phyloP scores from a whole-genome alignment of 1,284 basidiomycete species.

The Cutaneotrichosporon spelunceum region DNA sequence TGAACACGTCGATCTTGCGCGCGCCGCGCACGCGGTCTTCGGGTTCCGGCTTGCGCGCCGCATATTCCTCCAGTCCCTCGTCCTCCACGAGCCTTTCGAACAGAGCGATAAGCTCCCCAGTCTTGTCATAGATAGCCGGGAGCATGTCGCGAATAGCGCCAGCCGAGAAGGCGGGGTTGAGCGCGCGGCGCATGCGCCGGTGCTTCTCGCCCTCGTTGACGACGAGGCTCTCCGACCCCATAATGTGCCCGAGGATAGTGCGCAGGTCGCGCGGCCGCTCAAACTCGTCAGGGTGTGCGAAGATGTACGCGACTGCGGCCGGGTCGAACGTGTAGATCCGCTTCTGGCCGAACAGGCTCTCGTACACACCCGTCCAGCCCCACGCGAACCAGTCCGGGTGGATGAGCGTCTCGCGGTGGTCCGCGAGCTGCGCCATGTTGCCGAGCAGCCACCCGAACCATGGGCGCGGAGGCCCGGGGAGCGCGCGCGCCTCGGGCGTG shows the following conservation, averaged over 20 bases:
- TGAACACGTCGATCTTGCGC: constrained; percentile 56
- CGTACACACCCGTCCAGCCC: constrained; percentile 30
- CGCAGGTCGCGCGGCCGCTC: constrained; percentile 65
- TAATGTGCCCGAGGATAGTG: constrained; percentile 54
- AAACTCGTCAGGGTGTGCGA: constrained; percentile 61
- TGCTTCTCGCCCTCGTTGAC: constrained; percentile 55
- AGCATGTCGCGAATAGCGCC: constrained; percentile 32
- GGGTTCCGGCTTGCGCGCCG: constrained; percentile 18
- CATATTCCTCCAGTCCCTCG: constrained; percentile 9
- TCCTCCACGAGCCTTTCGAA: constrained; percentile 16
- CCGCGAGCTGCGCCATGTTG: not conserved
- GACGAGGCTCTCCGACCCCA: constrained; percentile 43
- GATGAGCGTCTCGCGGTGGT: constrained; percentile 4
- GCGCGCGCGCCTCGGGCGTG: constrained; percentile 12
- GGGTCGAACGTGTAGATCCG: constrained; percentile 63
- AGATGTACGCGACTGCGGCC: constrained; percentile 60
- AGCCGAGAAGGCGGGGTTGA: constrained; percentile 49
- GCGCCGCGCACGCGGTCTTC: constrained; percentile 12
- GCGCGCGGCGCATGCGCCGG: constrained; percentile 53
- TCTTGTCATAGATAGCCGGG: constrained; percentile 64
- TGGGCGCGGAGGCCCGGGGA: constrained; percentile 16
- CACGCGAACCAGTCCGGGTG: constrained; percentile 9
- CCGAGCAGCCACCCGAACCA: constrained; percentile 12
- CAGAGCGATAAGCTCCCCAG: constrained; percentile 53
- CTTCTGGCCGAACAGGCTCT: constrained; percentile 26